Percentiles rank a stretch among this genome's conserved stretches.
These are phyloP conservation scores for peach (Prunus persica) DNA, from an alignment of 306 rosid genomes.

Conservation along the genomic window DNA sequence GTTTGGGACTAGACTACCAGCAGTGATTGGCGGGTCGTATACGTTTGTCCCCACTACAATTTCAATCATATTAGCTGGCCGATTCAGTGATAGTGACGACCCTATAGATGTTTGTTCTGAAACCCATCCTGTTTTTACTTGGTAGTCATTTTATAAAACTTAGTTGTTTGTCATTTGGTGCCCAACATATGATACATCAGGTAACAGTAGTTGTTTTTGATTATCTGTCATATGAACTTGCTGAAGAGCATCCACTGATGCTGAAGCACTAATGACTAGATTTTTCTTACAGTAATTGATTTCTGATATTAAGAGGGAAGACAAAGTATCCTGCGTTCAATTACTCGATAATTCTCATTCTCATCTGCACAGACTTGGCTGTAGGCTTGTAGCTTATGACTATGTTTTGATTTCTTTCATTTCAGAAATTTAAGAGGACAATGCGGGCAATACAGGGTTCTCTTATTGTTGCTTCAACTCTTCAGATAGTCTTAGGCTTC, in stretches of 20 bases:
- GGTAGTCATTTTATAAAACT: constrained; percentile 7
- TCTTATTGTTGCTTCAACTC: constrained; percentile 93
- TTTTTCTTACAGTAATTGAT: background rate
- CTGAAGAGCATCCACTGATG: background rate
- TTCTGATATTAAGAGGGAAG: background rate
- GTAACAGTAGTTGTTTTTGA: background rate
- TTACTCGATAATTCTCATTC: background rate
- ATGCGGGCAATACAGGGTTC: constrained; percentile 98
- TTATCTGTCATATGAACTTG: background rate
- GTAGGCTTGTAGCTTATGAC: constrained; percentile 32
- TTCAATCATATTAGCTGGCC: constrained; percentile 89
- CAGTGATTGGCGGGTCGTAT: constrained; percentile 94
- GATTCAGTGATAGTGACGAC: constrained; percentile 58
- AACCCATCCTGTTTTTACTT: constrained; percentile 12
- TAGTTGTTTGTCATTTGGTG: background rate
- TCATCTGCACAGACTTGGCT: constrained; percentile 22
- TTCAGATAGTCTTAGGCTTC: constrained; percentile 97
- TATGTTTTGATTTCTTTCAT: constrained; percentile 19
- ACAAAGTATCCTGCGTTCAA: background rate
- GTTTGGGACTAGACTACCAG: constrained; percentile 90
- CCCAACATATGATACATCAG: background rate
- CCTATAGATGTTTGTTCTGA: constrained; percentile 68
- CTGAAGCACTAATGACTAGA: background rate
- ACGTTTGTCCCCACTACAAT: constrained; percentile 93
- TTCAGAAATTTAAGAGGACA: constrained; percentile 85